Conservation (phyloP, 2,329 filamentous ascomycete genomes). For the Ramularia collo-cygni region DNA sequence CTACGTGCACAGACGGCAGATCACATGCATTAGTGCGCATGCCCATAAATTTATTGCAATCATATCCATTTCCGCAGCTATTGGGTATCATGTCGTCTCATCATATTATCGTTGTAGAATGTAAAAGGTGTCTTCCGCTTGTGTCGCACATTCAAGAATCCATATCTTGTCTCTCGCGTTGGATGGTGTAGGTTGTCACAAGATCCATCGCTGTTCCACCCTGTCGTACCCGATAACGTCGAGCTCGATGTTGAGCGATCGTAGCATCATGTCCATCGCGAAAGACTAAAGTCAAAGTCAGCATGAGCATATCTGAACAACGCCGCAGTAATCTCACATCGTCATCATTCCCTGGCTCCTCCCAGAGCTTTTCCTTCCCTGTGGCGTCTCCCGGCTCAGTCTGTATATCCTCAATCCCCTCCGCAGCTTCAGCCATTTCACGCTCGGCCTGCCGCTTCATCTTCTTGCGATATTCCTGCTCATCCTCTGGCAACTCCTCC, state of each 20-base stretch:
- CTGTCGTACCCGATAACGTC: constrained; percentile 58
- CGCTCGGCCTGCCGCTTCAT: constrained; percentile 46
- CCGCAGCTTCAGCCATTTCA: constrained; percentile 35
- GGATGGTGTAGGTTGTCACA: too few species aligned
- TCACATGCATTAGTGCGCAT: too few species aligned
- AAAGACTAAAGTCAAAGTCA: constrained; percentile 44
- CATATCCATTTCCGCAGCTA: too few species aligned
- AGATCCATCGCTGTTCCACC: constrained; percentile 49
- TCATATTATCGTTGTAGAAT: too few species aligned
- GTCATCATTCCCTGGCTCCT: constrained; percentile 32
- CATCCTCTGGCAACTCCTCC: constrained; percentile 31
- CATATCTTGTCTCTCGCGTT: too few species aligned
- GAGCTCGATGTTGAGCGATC: constrained; percentile 56
- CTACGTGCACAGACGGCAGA: too few species aligned
- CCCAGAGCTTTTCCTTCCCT: constrained; percentile 23
- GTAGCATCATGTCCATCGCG: constrained; percentile 64
- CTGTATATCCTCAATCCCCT: constrained; percentile 20
- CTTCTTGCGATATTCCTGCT: constrained; percentile 40
- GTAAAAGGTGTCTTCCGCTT: too few species aligned
- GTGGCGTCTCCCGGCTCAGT: constrained; percentile 18
- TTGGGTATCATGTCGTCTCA: too few species aligned
- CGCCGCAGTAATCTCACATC: constrained; percentile 31
- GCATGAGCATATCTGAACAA: constrained; percentile 2
- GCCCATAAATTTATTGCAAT: neutral
- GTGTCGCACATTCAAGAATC: too few species aligned